phyloP scores from a whole-genome alignment of 1,284 basidiomycete species.

The Apiotrichum siamense region DNA sequence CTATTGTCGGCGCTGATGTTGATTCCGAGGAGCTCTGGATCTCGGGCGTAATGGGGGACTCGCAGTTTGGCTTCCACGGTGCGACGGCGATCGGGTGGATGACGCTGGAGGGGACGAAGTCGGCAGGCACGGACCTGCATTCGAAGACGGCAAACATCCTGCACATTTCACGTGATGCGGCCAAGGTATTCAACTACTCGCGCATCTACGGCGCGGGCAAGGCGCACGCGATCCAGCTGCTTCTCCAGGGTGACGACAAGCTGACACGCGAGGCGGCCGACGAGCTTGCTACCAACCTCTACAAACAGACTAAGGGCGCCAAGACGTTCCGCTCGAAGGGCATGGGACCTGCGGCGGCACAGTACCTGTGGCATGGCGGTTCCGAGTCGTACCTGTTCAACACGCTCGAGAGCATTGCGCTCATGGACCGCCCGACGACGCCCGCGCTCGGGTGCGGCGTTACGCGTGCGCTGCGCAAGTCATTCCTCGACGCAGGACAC shows the following conservation, averaged over 20 bases:
- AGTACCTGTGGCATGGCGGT: constrained; percentile 93
- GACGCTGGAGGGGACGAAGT: constrained; percentile 98
- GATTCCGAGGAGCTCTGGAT: constrained; percentile 99
- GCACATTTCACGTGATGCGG: constrained; percentile 87
- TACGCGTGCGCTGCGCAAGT: constrained; percentile 83
- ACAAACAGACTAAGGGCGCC: constrained; percentile 88
- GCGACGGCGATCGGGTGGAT: constrained; percentile 99
- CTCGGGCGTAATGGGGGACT: constrained; percentile 96
- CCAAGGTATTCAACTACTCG: constrained; percentile 99
- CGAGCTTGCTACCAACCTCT: constrained; percentile 75
- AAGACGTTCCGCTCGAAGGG: constrained; percentile 59
- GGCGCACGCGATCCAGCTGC: constrained; percentile 82
- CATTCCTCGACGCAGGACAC: constrained; percentile 59
- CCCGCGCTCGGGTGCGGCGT: constrained; percentile 92
- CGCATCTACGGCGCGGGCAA: constrained; percentile 97
- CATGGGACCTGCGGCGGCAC: constrained; percentile 20
- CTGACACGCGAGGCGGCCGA: constrained; percentile 76
- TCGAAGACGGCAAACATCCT: constrained; percentile 94
- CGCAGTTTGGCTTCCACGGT: constrained; percentile 94
- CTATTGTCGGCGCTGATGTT: constrained; percentile 95
- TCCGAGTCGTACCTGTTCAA: constrained; percentile 99
- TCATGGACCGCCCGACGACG: constrained; percentile 76
- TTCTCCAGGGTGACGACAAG: constrained; percentile 77
- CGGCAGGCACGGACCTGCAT: constrained; percentile 90
- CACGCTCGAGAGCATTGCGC: constrained; percentile 91